These are phyloP conservation scores for Sugiyamaella smithiae DNA, from an alignment of 805 yeast genomes.

Conservation along the genomic window DNA sequence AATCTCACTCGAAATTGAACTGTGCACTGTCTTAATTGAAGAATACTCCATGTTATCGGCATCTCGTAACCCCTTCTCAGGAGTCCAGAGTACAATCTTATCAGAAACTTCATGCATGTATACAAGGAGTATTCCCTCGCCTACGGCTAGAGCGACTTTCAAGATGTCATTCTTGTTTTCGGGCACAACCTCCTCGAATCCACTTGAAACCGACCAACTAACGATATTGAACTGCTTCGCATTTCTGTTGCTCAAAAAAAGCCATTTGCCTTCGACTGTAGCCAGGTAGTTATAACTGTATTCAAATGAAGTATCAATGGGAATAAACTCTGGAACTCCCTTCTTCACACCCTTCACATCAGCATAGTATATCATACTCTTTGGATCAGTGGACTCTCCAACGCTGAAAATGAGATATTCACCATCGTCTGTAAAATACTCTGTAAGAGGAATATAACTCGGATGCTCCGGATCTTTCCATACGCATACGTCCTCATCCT, in stretches of 20 bases:
- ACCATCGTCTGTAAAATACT: slow-evolving; percentile 6
- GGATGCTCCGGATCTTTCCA: slow-evolving; percentile 3
- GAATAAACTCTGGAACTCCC: background rate
- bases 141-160: background rate
- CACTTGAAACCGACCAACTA: background rate
- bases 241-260: slow-evolving; percentile 7
- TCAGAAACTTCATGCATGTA: background rate
- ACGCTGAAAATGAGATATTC: background rate
- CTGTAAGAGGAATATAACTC: background rate
- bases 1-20: background rate
- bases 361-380: background rate
- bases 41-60: background rate
- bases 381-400: slow-evolving; percentile 1
- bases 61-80: background rate
- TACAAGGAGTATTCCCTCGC: background rate
- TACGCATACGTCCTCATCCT: slow-evolving; percentile 47
- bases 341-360: background rate
- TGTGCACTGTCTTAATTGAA: background rate
- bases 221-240: background rate
- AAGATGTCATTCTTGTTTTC: background rate
- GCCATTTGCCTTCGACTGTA: background rate
- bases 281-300: background rate
- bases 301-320: slow-evolving; percentile 2
- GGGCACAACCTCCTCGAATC: background rate
- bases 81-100: background rate